phyloP scores from a whole-genome alignment of 495 filamentous ascomycete species.

The Emericellopsis terricola region DNA sequence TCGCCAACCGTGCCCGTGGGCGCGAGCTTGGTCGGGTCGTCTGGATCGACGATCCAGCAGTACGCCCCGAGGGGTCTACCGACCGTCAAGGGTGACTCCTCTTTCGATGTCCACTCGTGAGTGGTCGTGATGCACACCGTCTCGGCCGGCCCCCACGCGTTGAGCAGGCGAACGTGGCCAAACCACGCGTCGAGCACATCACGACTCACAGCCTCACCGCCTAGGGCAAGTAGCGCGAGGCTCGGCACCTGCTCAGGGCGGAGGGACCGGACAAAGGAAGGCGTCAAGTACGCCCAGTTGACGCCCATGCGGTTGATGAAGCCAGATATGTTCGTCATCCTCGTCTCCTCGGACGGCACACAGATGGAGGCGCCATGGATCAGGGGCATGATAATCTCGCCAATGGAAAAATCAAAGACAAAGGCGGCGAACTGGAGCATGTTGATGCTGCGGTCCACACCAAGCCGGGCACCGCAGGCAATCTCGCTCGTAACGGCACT shows the following conservation, averaged over 20 bases:
- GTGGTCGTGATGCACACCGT: no score
- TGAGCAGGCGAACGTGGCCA: constrained; percentile 21
- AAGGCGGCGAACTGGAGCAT: constrained; percentile 53
- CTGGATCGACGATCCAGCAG: constrained; percentile 25
- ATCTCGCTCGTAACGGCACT: not conserved
- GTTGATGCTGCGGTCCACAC: constrained; percentile 29
- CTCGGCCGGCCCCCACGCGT: constrained; percentile 26
- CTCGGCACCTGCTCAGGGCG: constrained; percentile 16
- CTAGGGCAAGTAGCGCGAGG: constrained; percentile 21
- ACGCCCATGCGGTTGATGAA: constrained; percentile 27
- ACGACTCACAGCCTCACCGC: constrained; percentile 3
- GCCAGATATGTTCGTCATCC: constrained; percentile 16
- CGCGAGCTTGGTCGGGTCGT: constrained; percentile 24
- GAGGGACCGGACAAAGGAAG: constrained; percentile 22
- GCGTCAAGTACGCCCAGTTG: constrained; percentile 30
- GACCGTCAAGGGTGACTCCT: constrained; percentile 7
- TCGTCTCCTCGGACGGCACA: constrained; percentile 24
- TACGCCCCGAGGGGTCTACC: constrained; percentile 23
- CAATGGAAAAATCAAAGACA: constrained; percentile 48
- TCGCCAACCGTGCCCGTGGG: constrained; percentile 28
- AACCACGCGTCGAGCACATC: constrained; percentile 17
- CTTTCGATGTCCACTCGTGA: constrained; percentile 21
- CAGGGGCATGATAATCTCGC: constrained; percentile 48
- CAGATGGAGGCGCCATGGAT: constrained; percentile 35
- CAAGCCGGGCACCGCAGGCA: constrained; percentile 18